A percentile compares a stretch with the other conserved stretches of the same genome.
Conservation (phyloP, 208 protist genomes). For the Crithidia fasciculata region DNA sequence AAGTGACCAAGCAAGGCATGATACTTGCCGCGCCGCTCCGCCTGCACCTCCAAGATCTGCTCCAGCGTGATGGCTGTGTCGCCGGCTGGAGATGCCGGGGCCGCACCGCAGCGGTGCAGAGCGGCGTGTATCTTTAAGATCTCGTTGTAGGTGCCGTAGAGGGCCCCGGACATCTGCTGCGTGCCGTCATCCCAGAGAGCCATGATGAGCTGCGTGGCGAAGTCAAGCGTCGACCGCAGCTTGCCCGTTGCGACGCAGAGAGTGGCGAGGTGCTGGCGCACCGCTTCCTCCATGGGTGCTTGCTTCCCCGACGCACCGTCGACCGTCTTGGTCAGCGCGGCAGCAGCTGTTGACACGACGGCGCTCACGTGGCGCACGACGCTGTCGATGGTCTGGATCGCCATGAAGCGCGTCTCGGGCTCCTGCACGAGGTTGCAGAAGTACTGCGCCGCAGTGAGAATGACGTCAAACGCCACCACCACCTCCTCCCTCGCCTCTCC, state of each 20-base stretch:
- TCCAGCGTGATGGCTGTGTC: slow-evolving; percentile 39
- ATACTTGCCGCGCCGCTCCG: slow-evolving; percentile 87
- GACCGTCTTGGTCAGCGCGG: slow-evolving; percentile 5
- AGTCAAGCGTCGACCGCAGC: slow-evolving; percentile 47
- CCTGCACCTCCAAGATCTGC: slow-evolving; percentile 57
- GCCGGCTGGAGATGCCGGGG: neutral
- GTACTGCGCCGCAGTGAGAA: slow-evolving; percentile 59
- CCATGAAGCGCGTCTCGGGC: slow-evolving; percentile 90
- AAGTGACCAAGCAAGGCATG: slow-evolving; percentile 82
- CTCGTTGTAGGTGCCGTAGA: slow-evolving; percentile 84
- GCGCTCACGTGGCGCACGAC: slow-evolving; percentile 78
- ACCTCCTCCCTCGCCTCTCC: neutral
- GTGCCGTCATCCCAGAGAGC: slow-evolving; percentile 90
- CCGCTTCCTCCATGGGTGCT: neutral
- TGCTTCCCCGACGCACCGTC: slow-evolving; percentile 3
- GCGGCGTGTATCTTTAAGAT: slow-evolving; percentile 31
- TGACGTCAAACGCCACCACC: slow-evolving; percentile 58
- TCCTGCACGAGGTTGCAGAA: slow-evolving; percentile 66
- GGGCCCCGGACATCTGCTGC: slow-evolving; percentile 79
- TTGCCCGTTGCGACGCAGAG: slow-evolving; percentile 45
- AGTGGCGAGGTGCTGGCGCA: slow-evolving; percentile 11
- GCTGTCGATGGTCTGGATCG: slow-evolving; percentile 87
- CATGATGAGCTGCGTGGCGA: slow-evolving; percentile 82
- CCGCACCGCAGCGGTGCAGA: slow-evolving; percentile 4
- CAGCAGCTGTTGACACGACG: slow-evolving; percentile 38